These are phyloP conservation scores for Calonectria henricotiae DNA, from an alignment of 2,329 filamentous ascomycete species.

Conservation along the genomic window DNA sequence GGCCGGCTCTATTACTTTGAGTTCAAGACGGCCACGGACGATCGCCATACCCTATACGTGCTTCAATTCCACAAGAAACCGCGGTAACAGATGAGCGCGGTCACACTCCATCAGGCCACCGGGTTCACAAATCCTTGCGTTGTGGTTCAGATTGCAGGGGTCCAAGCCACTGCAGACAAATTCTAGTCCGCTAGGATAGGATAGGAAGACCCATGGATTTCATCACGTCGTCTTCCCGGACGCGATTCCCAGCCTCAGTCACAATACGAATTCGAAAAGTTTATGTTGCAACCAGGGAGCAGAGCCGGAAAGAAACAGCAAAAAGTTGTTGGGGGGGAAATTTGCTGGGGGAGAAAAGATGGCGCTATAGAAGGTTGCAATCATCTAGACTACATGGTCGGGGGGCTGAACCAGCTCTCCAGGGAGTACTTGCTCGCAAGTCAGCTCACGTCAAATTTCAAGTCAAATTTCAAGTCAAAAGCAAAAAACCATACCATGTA, in stretches of 20 bases:
- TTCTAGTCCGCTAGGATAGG: constrained; percentile 4
- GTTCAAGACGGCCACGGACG: constrained; percentile 8
- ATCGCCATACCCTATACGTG: constrained; percentile 12
- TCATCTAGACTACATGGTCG: constrained; percentile 20
- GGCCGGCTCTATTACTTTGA: constrained; percentile 13
- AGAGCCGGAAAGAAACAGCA: constrained; percentile 17
- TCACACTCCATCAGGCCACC: constrained; percentile 3
- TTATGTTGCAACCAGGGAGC: neutral
- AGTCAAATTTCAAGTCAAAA: too few relatives aligned
- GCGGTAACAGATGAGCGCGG: constrained; percentile 12
- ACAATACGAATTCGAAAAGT: constrained; percentile 5
- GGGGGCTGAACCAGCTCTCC: constrained; percentile 6
- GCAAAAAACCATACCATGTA: too few relatives aligned
- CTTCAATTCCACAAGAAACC: constrained; percentile 3
- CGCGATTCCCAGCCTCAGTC: neutral
- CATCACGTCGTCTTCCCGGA: neutral
- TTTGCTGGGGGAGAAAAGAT: constrained; percentile 17
- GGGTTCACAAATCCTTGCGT: constrained; percentile 17
- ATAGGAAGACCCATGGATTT: neutral
- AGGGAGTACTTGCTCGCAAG: constrained; percentile 2
- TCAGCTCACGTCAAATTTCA: constrained; percentile 15
- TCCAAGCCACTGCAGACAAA: neutral
- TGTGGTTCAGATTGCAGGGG: constrained; percentile 9
- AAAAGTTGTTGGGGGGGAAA: neutral
- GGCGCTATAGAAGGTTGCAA: constrained; percentile 3